A percentile compares a stretch with the other conserved stretches of the same genome.
Evolutionary conservation across 495 filamentous ascomycete genomes (phyloP).

Genomic region (Platismatia glauca): DNA sequence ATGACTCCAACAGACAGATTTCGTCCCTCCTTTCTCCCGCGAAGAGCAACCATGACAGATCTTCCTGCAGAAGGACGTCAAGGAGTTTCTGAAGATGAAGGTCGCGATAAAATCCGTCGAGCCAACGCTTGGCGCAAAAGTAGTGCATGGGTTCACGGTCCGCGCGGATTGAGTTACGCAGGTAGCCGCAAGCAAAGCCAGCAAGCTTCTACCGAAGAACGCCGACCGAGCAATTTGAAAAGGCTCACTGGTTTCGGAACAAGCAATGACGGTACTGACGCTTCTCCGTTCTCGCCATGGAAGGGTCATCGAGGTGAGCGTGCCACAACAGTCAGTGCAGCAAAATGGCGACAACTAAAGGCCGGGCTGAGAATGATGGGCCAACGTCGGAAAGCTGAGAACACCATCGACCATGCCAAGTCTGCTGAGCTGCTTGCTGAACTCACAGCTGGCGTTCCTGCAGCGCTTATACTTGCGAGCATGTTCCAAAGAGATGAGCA

Average conservation of each 20-base stretch:
- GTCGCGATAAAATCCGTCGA: constrained; percentile 59
- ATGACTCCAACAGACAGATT: constrained; percentile 40
- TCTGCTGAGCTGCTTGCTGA: constrained; percentile 95
- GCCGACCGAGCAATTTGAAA: constrained; percentile 62
- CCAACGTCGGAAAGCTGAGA: constrained; percentile 67
- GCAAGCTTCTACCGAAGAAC: constrained; percentile 42
- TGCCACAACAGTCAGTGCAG: constrained; percentile 68
- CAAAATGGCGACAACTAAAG: constrained; percentile 82
- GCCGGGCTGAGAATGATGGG: constrained; percentile 74
- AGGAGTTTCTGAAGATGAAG: constrained; percentile 83
- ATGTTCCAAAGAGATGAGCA: constrained; percentile 98
- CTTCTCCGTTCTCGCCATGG: constrained; percentile 40
- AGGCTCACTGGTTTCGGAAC: constrained; percentile 64
- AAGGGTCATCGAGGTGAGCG: constrained; percentile 46
- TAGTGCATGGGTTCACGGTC: constrained; percentile 40
- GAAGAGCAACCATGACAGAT: constrained; percentile 62
- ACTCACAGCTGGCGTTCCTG: constrained; percentile 80
- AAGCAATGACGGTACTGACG: constrained; percentile 46
- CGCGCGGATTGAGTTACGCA: constrained; percentile 48
- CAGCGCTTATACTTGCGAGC: constrained; percentile 84
- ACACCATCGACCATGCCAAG: constrained; percentile 81
- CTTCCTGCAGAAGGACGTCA: constrained; percentile 54
- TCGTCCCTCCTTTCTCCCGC: constrained; percentile 47
- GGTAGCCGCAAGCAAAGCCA: constrained; percentile 29
- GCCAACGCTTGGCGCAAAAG: constrained; percentile 48